Evolutionary conservation across 352 stramenopile species (phyloP).

Genomic region (Phytophthora quininea): DNA sequence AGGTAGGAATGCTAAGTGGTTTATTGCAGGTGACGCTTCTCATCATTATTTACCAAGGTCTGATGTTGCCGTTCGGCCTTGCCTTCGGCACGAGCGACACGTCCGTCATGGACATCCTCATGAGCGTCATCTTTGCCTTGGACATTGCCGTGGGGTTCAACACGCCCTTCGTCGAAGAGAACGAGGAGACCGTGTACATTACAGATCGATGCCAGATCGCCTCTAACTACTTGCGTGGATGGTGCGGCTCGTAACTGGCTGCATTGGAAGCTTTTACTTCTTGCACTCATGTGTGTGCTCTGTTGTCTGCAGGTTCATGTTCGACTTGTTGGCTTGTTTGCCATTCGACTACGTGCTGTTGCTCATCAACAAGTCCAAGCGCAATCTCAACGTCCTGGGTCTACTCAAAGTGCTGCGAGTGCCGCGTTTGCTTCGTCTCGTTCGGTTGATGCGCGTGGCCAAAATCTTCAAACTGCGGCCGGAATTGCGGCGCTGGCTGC

Average conservation of each 20-base stretch:
- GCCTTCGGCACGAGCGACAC: slow-evolving; percentile 65
- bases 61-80: slow-evolving; percentile 72
- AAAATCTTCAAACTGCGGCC: slow-evolving; percentile 77
- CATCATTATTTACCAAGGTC: slow-evolving; percentile 81
- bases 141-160: slow-evolving; percentile 84
- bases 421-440: slow-evolving; percentile 68
- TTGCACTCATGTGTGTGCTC: neutral
- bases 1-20: neutral
- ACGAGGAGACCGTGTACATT: slow-evolving; percentile 64
- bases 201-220: slow-evolving; percentile 65
- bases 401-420: slow-evolving; percentile 75
- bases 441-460: slow-evolving; percentile 68
- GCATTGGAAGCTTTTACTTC: neutral
- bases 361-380: slow-evolving; percentile 53
- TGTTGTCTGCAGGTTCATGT: slow-evolving; percentile 61
- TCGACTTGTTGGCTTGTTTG: slow-evolving; percentile 78
- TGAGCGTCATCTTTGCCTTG: slow-evolving; percentile 69
- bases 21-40: slow-evolving; percentile 56
- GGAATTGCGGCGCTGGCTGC: slow-evolving; percentile 77
- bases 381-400: slow-evolving; percentile 66
- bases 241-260: slow-evolving; percentile 32
- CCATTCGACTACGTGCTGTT: slow-evolving; percentile 73
- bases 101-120: slow-evolving; percentile 53
- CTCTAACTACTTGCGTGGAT: slow-evolving; percentile 61
- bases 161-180: slow-evolving; percentile 50